phyloP scores from a whole-genome alignment of 495 filamentous ascomycete species.

The Lentithecium fluviatile region DNA sequence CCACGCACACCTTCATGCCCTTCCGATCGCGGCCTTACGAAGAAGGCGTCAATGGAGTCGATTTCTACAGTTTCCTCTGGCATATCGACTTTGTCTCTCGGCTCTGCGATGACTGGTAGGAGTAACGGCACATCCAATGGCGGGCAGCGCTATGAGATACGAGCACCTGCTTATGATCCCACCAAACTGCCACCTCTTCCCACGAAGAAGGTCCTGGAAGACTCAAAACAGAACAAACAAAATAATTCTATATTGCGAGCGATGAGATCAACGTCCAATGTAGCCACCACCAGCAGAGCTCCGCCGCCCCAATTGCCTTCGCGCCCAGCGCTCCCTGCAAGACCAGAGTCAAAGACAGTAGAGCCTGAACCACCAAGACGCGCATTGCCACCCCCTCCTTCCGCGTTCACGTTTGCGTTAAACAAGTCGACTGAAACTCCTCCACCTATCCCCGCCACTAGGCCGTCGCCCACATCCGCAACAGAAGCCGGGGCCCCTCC shows the following conservation, averaged over 20 bases:
- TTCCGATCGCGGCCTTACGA: conserved; percentile 35
- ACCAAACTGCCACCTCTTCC: conserved; percentile 40
- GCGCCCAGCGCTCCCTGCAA: conserved; percentile 26
- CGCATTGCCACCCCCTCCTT: conserved; percentile 10
- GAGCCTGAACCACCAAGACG: conserved; percentile 19
- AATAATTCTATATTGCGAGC: conserved; percentile 21
- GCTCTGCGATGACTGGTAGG: conserved; percentile 34
- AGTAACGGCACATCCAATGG: conserved; percentile 27
- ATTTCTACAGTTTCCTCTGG: conserved; percentile 37
- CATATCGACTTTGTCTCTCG: conserved; percentile 3
- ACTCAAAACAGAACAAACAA: conserved; percentile 19
- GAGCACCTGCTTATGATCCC: conserved; percentile 45
- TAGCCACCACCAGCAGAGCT: conserved; percentile 4
- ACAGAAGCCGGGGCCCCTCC: conserved; percentile 44
- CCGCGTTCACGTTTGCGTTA: conserved; percentile 43
- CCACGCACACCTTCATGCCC: conserved; percentile 39
- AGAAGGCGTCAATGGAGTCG: conserved; percentile 39
- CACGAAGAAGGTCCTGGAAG: conserved; percentile 37
- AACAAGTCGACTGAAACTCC: conserved; percentile 40
- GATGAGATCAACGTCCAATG: conserved; percentile 16
- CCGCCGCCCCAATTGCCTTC: conserved; percentile 26
- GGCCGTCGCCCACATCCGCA: conserved; percentile 13
- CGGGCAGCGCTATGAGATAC: conserved; percentile 26
- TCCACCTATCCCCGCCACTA: conserved; percentile 37
- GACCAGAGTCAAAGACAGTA: not conserved